phyloP scores from a whole-genome alignment of 2,329 filamentous ascomycete genomes.

The Fusarium poae region DNA sequence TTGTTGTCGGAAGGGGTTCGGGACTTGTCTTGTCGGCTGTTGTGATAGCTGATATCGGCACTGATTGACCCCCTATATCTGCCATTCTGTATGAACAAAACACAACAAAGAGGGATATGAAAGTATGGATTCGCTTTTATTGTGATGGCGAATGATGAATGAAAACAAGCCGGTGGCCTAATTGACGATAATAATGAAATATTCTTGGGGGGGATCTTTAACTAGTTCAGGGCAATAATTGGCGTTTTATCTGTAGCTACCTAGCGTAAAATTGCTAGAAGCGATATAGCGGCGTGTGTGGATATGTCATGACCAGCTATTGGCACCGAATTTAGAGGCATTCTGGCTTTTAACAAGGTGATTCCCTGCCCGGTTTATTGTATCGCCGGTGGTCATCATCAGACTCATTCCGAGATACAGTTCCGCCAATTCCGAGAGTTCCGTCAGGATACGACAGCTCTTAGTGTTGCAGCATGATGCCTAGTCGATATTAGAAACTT shows the following conservation, averaged over 20 bases:
- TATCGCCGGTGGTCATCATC: no score
- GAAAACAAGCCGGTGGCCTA: not conserved
- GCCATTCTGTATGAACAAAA: not conserved
- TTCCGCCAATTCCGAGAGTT: no score
- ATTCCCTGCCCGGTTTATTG: no score
- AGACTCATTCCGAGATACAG: no score
- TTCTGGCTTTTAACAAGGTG: no score
- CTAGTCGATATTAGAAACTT: no score
- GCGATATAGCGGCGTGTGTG: not conserved
- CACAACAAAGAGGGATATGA: fast-evolving
- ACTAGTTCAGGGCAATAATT: constrained; percentile 7
- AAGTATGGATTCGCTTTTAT: not conserved
- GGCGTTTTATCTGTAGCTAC: not conserved
- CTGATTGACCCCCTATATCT: not conserved
- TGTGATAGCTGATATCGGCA: not conserved
- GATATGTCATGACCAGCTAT: no score
- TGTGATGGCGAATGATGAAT: no score
- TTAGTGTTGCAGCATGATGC: no score
- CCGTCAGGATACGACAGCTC: no score
- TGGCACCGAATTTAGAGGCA: no score
- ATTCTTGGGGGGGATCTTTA: constrained; percentile 27
- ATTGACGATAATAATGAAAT: not conserved
- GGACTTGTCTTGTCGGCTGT: not conserved
- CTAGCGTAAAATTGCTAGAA: constrained; percentile 7
- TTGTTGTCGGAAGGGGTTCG: not conserved